These are phyloP conservation scores for Panaeolus papilionaceus DNA, from an alignment of 768 basidiomycete genomes.

Conservation along the genomic window DNA sequence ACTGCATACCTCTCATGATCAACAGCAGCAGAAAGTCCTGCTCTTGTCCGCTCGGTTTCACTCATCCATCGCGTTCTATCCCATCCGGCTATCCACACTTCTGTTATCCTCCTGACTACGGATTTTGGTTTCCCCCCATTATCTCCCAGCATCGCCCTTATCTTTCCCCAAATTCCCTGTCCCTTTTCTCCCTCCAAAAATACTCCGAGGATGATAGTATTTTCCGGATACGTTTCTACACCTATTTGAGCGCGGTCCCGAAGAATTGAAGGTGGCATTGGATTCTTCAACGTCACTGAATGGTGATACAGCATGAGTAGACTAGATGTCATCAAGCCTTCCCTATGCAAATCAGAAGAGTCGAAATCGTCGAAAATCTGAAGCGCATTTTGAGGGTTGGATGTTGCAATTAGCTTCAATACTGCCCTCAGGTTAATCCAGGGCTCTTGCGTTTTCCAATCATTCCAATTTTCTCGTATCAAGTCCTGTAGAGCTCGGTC, in stretches of 20 bases:
- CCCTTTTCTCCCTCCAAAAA: conserved; percentile 82
- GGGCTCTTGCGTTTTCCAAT: conserved; percentile 64
- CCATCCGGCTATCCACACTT: conserved; percentile 86
- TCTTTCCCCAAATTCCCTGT: conserved; percentile 79
- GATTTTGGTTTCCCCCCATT: conserved; percentile 54
- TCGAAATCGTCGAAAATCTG: conserved; percentile 47
- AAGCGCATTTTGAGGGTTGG: conserved; percentile 45
- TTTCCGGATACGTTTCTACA: conserved; percentile 65
- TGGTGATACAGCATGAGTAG: conserved; percentile 69
- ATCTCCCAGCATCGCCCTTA: conserved; percentile 63
- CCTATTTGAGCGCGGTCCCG: conserved; percentile 63
- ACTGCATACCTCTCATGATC: conserved; percentile 67
- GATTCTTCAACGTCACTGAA: conserved; percentile 55
- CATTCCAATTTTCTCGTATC: conserved; percentile 34
- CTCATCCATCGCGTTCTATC: conserved; percentile 72
- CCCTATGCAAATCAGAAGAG: conserved; percentile 40
- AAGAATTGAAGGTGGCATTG: conserved; percentile 62
- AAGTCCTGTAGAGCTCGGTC: conserved; percentile 68
- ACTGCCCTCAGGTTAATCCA: conserved; percentile 74
- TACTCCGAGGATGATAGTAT: conserved; percentile 73
- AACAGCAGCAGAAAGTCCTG: conserved; percentile 64
- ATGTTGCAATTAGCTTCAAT: conserved; percentile 63
- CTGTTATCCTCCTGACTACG: conserved; percentile 62
- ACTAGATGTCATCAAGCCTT: conserved; percentile 62
- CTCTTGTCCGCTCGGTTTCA: conserved; percentile 75